These are phyloP conservation scores for Wickerhamomyces bovis DNA, from an alignment of 805 yeast genomes.

Conservation along the genomic window DNA sequence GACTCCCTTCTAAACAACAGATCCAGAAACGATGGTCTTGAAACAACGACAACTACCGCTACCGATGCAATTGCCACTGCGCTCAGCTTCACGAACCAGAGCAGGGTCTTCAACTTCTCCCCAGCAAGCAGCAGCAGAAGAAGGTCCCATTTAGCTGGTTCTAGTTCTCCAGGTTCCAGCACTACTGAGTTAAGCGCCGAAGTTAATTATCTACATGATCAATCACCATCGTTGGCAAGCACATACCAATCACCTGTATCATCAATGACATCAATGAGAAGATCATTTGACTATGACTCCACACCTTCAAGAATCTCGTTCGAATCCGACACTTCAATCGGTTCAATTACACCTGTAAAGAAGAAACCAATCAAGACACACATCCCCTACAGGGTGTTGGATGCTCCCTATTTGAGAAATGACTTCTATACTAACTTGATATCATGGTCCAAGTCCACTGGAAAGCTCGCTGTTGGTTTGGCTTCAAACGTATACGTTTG, in stretches of 20 bases:
- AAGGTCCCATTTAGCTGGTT: neutral
- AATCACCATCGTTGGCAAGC: neutral
- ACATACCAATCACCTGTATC: neutral
- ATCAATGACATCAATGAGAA: too few relatives aligned
- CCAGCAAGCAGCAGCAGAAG: slow-evolving; percentile 2
- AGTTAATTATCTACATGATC: neutral
- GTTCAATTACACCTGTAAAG: slow-evolving; percentile 1
- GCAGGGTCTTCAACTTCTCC: slow-evolving; percentile 35
- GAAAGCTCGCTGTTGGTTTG: slow-evolving; percentile 60
- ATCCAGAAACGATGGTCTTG: neutral
- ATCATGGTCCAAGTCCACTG: slow-evolving; percentile 56
- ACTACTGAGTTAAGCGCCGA: slow-evolving; percentile 4
- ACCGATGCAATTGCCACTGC: neutral
- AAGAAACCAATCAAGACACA: slow-evolving; percentile 29
- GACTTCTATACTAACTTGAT: slow-evolving; percentile 75
- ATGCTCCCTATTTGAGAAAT: slow-evolving; percentile 66
- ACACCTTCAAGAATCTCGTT: slow-evolving; percentile 5
- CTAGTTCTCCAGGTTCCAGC: slow-evolving; percentile 1
- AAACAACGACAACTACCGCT: neutral
- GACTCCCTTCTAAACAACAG: slow-evolving; percentile 7
- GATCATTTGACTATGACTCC: slow-evolving; percentile 1
- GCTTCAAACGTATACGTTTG: slow-evolving; percentile 55
- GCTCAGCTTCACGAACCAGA: neutral
- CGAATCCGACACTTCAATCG: slow-evolving; percentile 9
- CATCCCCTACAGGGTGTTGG: slow-evolving; percentile 46